Evolutionary conservation across 257 asterid species (phyloP), one percentile per base, ranked within the genome.

Genomic region (Anisodus acutangulus): DNA sequence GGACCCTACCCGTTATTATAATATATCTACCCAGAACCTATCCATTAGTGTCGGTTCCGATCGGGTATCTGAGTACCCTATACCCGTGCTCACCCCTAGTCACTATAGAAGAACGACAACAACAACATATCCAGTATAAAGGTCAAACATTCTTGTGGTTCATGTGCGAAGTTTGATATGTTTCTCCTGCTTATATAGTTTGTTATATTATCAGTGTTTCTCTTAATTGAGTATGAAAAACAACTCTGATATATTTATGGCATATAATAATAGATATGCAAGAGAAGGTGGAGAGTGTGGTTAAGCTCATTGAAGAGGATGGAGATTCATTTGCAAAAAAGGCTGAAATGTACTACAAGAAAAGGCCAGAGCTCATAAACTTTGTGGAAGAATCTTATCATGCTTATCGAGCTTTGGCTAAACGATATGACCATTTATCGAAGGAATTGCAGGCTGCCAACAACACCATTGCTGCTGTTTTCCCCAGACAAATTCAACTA

Each of bases 281-380:
- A 84, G 97, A 93, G 68, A 92, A 91, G 74, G 94, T 92, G n/a
- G 93, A 90, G 41, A 13, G 83, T 60, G 92, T 92, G 93, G 91
- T 96, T 7, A 90, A 85, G 79, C 91, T 96, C 13, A 91, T 96
- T 15, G 92, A 94, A 88, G 95, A 91, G 22, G 98, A 94, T 31
- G 99, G 98, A 4, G 99, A 96, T 84, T 93, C 98, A 15, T 96
- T 96, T 67, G 95, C 95, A 11, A 97, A 90, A 86, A 88, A 97
- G 84, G 99, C 99, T 1, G 99, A 96, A 84, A 96, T 94, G 99
- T 96, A 94, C 89, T 96, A 96, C 91, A 91, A 88, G 88, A 88
- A 91, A 67, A 84, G 99, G 89, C 99, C 98, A 8, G 98, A 94
- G 91, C 92, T 96, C 80, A 87, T 92, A 43, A 84, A 26, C 84